A percentile compares a stretch with the other conserved stretches of the same genome.
Evolutionary conservation across 495 filamentous ascomycete genomes (phyloP).

Genomic region (Amniculicola lignicola): DNA sequence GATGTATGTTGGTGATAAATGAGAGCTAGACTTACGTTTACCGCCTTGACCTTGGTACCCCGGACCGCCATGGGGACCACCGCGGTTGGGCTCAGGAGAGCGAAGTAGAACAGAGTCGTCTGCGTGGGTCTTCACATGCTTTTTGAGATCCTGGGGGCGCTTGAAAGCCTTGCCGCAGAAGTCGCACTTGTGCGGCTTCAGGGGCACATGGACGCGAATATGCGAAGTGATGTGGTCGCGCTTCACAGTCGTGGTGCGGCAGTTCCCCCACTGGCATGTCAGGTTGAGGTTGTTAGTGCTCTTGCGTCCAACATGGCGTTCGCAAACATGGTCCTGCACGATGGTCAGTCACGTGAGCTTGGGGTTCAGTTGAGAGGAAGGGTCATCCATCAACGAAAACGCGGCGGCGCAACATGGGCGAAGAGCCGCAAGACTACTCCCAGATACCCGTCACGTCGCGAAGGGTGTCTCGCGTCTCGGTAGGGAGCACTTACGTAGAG

Average conservation of each 20-base stretch:
- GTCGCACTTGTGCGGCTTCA: slow-evolving; percentile 98
- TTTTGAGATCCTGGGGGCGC: slow-evolving; percentile 97
- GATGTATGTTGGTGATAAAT: neutral
- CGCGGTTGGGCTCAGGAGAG: slow-evolving; percentile 66
- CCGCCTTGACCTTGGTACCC: slow-evolving; percentile 51
- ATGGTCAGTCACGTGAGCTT: slow-evolving; percentile 20
- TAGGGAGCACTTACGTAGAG: slow-evolving; percentile 74
- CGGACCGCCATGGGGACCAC: slow-evolving; percentile 46
- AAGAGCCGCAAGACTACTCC: neutral
- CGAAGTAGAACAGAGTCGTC: slow-evolving; percentile 89
- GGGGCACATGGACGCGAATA: slow-evolving; percentile 94
- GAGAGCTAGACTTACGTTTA: slow-evolving; percentile 53
- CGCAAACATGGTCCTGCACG: slow-evolving; percentile 91
- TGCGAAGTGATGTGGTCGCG: slow-evolving; percentile 99
- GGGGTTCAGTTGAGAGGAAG: slow-evolving; percentile 8
- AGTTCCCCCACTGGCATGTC: slow-evolving; percentile 95
- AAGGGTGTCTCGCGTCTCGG: slow-evolving; percentile 1
- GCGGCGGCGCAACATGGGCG: neutral
- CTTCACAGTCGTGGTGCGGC: slow-evolving; percentile 95
- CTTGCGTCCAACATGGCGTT: slow-evolving; percentile 96
- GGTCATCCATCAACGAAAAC: neutral
- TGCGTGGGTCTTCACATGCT: slow-evolving; percentile 99
- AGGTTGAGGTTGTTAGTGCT: slow-evolving; percentile 98
- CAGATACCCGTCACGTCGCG: neutral
- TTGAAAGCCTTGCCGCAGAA: slow-evolving; percentile 99